Evolutionary conservation across 208 protist genomes (phyloP).

Genomic region (Acanthamoeba polyphaga): DNA sequence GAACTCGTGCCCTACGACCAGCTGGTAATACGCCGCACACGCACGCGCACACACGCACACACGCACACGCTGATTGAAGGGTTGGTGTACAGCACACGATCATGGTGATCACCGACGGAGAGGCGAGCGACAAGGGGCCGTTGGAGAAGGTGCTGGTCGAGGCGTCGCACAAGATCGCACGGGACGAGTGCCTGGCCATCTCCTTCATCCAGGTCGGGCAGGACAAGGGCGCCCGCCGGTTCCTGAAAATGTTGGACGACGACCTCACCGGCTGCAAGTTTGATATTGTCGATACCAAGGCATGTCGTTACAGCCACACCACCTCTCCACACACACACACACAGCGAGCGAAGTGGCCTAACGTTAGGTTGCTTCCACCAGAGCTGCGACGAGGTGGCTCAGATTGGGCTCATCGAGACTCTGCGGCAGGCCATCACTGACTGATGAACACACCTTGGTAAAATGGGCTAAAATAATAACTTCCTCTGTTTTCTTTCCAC

Average conservation of each 20-base stretch:
- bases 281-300: conserved; percentile 69
- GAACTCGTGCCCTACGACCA: conserved; percentile 1
- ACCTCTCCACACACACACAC: background rate
- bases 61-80: too few relatives aligned
- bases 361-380: background rate
- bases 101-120: conserved; percentile 50
- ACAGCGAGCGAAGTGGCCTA: too few relatives aligned
- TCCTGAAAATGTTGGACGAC: conserved; percentile 68
- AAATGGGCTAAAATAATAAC: too few relatives aligned
- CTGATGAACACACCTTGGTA: too few relatives aligned
- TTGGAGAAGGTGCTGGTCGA: background rate
- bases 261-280: conserved; percentile 60
- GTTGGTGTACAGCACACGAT: background rate
- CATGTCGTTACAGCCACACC: background rate
- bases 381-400: conserved; percentile 25
- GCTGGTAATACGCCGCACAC: background rate
- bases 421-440: conserved; percentile 55
- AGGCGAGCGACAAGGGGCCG: conserved; percentile 20
- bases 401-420: conserved; percentile 34
- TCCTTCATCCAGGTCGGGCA: conserved; percentile 66
- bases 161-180: background rate
- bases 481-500: too few relatives aligned
- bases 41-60: too few relatives aligned
- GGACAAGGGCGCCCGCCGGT: conserved; percentile 1
- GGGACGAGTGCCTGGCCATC: conserved; percentile 38